Evolutionary conservation across 805 yeast genomes (phyloP), one percentile per base, ranked within the genome.

Genomic region (Nakazawaea holstii): DNA sequence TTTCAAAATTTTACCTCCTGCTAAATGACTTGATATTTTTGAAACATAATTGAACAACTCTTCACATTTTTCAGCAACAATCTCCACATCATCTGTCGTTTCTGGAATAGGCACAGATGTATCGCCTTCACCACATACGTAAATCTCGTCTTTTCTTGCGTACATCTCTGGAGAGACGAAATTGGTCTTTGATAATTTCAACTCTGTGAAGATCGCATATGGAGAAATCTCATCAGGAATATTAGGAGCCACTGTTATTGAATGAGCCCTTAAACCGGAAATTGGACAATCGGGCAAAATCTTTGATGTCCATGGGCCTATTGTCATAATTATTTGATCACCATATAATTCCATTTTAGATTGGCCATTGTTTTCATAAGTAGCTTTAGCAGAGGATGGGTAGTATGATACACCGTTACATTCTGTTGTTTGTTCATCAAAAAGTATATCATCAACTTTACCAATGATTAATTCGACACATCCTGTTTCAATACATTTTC

Each of bases 301-400:
- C 58, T 83, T 84, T 1, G 96, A 84, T 2, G 97, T 90, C 99
- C 99, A 92, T 10, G 99, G 99, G 0, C 99, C 99, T 55, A 88
- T 87, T 0, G 95, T 73, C 57, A 94, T 70, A 9, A 92, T 82
- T n/a, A 89, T 81, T 56, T 87, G 82, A 59, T 87, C 88, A 46
- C 87, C 94, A 11, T 57, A 60, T 11, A 90, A 67, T 31, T 74
- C 76, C 8, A 79, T 59, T 27, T 67, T 65, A 42, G 69, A 62
- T 29, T 60, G 60, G 29, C 61, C 55, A 13, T 49, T 46, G 13
- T 62, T 57, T 31, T 64, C 65, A 44, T 60, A 55, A 43, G 54
- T 55, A 27, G 59, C 71, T 29, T 63, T 65, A 1, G 67, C 65
- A 44, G 67, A 59, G 10, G 69, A 58, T 32, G 70, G 64, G 59